Conservation (phyloP, 805 yeast species). For the Komagataella pseudopastoris region DNA sequence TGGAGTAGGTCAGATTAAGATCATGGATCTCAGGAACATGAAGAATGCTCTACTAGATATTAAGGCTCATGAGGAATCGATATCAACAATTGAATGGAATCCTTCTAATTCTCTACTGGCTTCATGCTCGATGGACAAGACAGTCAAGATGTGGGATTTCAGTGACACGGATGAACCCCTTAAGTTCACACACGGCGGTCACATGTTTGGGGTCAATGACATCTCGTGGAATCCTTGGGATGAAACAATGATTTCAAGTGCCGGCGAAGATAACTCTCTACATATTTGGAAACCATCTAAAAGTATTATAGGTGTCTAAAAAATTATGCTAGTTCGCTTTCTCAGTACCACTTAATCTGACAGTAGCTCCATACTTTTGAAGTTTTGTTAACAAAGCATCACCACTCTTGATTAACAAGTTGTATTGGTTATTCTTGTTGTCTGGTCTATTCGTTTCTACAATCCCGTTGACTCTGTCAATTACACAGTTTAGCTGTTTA, state of each 20-base stretch:
- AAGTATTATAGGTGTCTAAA: not conserved
- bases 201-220: slow-evolving; percentile 77
- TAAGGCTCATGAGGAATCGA: slow-evolving; percentile 32
- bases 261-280: slow-evolving; percentile 75
- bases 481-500: slow-evolving; percentile 87
- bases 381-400: slow-evolving; percentile 84
- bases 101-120: slow-evolving; percentile 39
- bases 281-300: slow-evolving; percentile 68
- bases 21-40: slow-evolving; percentile 55
- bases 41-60: slow-evolving; percentile 15
- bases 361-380: slow-evolving; percentile 96
- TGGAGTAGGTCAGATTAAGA: slow-evolving; percentile 33
- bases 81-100: slow-evolving; percentile 68
- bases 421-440: slow-evolving; percentile 90
- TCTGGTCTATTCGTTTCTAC: slow-evolving; percentile 95
- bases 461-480: slow-evolving; percentile 90
- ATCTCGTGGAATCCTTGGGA: slow-evolving; percentile 70
- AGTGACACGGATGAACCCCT: slow-evolving; percentile 14
- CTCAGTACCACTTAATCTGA: slow-evolving; percentile 87
- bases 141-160: slow-evolving; percentile 52
- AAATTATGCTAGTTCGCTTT: slow-evolving; percentile 21
- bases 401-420: slow-evolving; percentile 78
- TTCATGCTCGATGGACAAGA: slow-evolving; percentile 50
- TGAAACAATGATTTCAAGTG: slow-evolving; percentile 60
- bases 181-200: slow-evolving; percentile 73